Conservation (phyloP, 257 asterid genomes). For the Gentiana dahurica region DNA sequence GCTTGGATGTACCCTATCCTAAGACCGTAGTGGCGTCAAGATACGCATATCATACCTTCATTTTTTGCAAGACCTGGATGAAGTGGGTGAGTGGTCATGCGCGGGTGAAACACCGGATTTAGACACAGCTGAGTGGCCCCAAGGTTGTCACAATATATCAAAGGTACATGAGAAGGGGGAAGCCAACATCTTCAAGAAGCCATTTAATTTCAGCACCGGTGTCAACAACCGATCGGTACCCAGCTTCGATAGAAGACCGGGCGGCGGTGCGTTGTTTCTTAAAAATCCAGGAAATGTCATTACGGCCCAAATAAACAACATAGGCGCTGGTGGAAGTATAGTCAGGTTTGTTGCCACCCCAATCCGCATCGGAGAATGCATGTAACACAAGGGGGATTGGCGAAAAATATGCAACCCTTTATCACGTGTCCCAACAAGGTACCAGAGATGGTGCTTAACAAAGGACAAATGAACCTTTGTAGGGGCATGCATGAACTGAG, state of each 20-base stretch:
- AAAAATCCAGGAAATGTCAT: background rate
- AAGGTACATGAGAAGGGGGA: no score
- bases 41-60: no score
- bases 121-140: no score
- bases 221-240: background rate
- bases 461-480: background rate
- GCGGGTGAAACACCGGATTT: no score
- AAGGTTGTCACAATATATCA: no score
- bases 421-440: background rate
- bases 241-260: background rate
- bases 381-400: background rate
- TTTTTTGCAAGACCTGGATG: no score
- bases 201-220: background rate
- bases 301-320: background rate
- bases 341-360: background rate
- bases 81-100: no score
- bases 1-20: no score
- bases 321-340: background rate
- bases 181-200: background rate
- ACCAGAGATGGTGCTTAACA: background rate
- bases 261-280: background rate
- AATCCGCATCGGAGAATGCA: no score
- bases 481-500: background rate
- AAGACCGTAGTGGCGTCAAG: no score
- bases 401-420: background rate